Conservation (phyloP, 768 basidiomycete species). For the Boletus sp. region DNA sequence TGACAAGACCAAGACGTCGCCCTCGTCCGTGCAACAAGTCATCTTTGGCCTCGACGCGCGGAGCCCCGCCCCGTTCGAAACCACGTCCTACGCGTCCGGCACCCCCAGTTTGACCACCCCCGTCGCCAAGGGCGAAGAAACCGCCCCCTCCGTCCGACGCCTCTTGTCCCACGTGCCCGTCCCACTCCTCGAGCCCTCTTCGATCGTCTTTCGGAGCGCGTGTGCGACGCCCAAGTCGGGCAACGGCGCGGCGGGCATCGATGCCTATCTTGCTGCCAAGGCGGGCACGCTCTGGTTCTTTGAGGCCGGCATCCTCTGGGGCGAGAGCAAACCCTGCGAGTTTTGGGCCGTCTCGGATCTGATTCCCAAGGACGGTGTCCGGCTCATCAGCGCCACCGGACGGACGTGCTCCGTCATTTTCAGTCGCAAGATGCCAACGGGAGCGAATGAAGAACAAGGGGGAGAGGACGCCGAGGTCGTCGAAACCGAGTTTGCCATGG, state of each 20-base stretch:
- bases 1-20: conserved; percentile 40
- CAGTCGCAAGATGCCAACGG: conserved; percentile 32
- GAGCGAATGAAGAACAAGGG: conserved; percentile 19
- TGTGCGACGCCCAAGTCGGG: conserved; percentile 37
- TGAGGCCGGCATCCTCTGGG: conserved; percentile 65
- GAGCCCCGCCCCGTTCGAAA: conserved; percentile 44
- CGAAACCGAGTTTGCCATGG: conserved; percentile 69
- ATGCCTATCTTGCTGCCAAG: conserved; percentile 73
- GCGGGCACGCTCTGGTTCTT: conserved; percentile 73
- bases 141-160: conserved; percentile 46
- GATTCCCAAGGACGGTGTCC: conserved; percentile 48
- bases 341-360: conserved; percentile 69
- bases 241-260: conserved; percentile 55
- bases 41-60: conserved; percentile 72
- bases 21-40: conserved; percentile 48
- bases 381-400: conserved; percentile 62
- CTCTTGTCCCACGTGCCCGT: conserved; percentile 52
- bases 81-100: conserved; percentile 36
- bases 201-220: conserved; percentile 55
- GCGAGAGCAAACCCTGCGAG: conserved; percentile 73
- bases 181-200: conserved; percentile 47
- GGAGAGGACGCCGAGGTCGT: conserved; percentile 41
- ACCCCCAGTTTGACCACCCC: conserved; percentile 26
- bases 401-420: conserved; percentile 65
- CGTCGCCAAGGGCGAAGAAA: conserved; percentile 51